Conservation (phyloP, 1,284 basidiomycete species). For the Hymenochaete sp. region DNA sequence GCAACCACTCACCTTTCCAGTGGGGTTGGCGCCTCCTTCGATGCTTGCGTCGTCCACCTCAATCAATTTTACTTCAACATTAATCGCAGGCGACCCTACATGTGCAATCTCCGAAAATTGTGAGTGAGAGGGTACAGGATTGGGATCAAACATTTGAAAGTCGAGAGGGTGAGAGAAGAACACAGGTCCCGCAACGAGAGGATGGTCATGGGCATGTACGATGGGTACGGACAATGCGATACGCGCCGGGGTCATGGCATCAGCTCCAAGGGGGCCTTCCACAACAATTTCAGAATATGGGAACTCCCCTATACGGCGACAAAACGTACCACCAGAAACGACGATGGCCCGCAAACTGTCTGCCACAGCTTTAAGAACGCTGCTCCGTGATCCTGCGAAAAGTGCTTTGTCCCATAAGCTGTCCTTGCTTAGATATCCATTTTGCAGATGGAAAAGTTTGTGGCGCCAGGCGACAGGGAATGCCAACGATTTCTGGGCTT, state of each 20-base stretch:
- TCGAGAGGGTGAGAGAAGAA: constrained; percentile 69
- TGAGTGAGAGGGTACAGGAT: constrained; percentile 21
- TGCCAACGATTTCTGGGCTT: constrained; percentile 44
- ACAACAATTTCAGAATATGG: neutral
- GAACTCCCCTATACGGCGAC: no score
- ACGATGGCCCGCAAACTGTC: constrained; percentile 52
- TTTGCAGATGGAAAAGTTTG: constrained; percentile 52
- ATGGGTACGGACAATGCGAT: constrained; percentile 65
- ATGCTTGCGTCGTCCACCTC: constrained; percentile 53
- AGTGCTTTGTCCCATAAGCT: constrained; percentile 72
- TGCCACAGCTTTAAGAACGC: constrained; percentile 49
- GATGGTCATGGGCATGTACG: constrained; percentile 52
- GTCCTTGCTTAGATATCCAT: constrained; percentile 66
- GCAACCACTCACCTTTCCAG: constrained; percentile 35
- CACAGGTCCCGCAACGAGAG: constrained; percentile 56
- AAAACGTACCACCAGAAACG: constrained; percentile 51
- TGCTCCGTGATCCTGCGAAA: constrained; percentile 55
- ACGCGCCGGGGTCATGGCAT: constrained; percentile 47
- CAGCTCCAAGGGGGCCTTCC: constrained; percentile 19
- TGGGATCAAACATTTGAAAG: constrained; percentile 52
- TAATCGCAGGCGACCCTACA: constrained; percentile 64
- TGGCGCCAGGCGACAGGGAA: constrained; percentile 61
- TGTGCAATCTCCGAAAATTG: constrained; percentile 37
- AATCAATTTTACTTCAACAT: constrained; percentile 62
- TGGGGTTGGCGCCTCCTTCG: constrained; percentile 52